Conservation (phyloP, 1,284 basidiomycete genomes). For the Crucibulum parvulum region DNA sequence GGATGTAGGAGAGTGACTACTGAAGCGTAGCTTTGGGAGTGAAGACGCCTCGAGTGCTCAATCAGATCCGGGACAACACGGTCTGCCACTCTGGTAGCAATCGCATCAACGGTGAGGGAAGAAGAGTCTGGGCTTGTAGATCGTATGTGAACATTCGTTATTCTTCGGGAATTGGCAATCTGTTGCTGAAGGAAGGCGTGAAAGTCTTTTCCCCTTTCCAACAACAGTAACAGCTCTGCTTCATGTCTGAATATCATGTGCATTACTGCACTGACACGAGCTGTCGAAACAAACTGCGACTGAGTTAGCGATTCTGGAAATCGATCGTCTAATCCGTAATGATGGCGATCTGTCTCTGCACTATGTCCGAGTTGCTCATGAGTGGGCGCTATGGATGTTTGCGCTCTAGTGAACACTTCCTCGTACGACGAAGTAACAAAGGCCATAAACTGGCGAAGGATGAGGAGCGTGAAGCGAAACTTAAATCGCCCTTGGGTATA, state of each 20-base stretch:
- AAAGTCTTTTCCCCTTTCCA: background rate
- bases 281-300: background rate
- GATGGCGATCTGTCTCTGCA: background rate
- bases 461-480: constrained; percentile 5
- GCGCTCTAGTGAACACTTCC: background rate
- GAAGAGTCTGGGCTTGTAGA: background rate
- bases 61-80: background rate
- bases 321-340: constrained; percentile 9
- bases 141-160: background rate
- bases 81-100: background rate
- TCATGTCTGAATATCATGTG: constrained; percentile 7
- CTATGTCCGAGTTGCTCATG: constrained; percentile 12
- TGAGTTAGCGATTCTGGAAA: background rate
- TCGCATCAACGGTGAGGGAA: background rate
- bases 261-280: constrained; percentile 3
- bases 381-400: background rate
- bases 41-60: background rate
- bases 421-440: constrained; percentile 11
- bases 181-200: background rate
- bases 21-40: background rate
- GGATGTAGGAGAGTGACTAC: background rate
- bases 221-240: background rate
- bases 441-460: constrained; percentile 14
- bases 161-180: background rate
- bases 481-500: constrained; percentile 9